Percentiles rank a stretch among this genome's conserved stretches.
Conservation (phyloP, 805 yeast genomes). For the Saccharomycopsis capsularis region DNA sequence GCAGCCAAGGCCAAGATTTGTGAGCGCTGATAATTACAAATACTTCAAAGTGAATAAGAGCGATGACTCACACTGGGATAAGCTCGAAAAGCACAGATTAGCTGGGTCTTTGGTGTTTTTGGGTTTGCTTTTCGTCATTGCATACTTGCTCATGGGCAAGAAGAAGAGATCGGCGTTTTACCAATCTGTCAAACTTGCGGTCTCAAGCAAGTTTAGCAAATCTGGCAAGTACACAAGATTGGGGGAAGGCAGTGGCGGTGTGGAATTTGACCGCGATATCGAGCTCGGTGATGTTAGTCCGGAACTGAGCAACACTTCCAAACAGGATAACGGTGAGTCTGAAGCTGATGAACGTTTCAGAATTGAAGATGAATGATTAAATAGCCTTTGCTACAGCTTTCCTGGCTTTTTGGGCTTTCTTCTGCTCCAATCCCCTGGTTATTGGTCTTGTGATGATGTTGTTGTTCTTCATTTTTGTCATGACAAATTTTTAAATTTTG, state of each 20-base stretch:
- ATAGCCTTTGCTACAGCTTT: too few relatives aligned
- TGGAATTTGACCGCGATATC: constrained; percentile 8
- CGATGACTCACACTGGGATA: constrained; percentile 38
- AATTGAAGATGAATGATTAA: constrained; percentile 19
- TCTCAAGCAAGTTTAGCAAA: background rate
- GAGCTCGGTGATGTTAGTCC: constrained; percentile 16
- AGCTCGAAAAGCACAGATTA: constrained; percentile 28
- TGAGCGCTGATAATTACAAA: constrained; percentile 14
- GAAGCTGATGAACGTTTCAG: constrained; percentile 13
- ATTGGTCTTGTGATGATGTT: too few relatives aligned
- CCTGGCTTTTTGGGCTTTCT: too few relatives aligned
- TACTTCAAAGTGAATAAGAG: constrained; percentile 26
- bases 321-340: background rate
- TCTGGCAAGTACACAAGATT: background rate
- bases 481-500: too few relatives aligned
- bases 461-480: too few relatives aligned
- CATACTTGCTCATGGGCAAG: constrained; percentile 32
- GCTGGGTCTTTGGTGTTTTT: constrained; percentile 34
- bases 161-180: constrained; percentile 20
- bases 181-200: constrained; percentile 3
- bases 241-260: background rate
- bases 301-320: background rate
- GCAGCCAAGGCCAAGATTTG: constrained; percentile 37
- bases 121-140: constrained; percentile 27
- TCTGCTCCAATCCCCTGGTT: too few relatives aligned